phyloP scores from a whole-genome alignment of 768 basidiomycete species.

The Leccinum aurantiacum region DNA sequence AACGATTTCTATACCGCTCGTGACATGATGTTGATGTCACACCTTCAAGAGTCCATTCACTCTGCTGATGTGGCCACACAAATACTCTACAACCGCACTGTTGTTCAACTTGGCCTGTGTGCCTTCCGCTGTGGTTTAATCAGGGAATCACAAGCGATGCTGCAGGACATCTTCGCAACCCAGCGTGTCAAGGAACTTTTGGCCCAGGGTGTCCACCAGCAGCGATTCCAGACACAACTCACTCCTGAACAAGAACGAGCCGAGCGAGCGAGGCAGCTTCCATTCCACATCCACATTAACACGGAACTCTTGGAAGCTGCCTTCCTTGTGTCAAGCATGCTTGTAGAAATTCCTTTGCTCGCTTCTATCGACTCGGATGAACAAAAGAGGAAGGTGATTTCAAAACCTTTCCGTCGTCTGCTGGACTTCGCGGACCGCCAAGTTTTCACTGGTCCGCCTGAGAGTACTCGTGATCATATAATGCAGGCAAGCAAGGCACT shows the following conservation, averaged over 20 bases:
- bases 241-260: slow-evolving; percentile 96
- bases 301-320: slow-evolving; percentile 96
- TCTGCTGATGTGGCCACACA: slow-evolving; percentile 96
- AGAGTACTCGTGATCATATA: slow-evolving; percentile 97
- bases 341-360: slow-evolving; percentile 93
- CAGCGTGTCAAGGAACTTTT: slow-evolving; percentile 96
- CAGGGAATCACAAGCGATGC: slow-evolving; percentile 87
- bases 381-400: slow-evolving; percentile 87
- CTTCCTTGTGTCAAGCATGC: slow-evolving; percentile 97
- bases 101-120: slow-evolving; percentile 95
- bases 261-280: slow-evolving; percentile 92
- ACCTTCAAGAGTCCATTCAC: slow-evolving; percentile 94
- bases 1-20: slow-evolving; percentile 96
- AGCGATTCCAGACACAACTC: slow-evolving; percentile 76
- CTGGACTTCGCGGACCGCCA: slow-evolving; percentile 97
- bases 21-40: slow-evolving; percentile 98
- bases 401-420: slow-evolving; percentile 94
- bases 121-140: slow-evolving; percentile 96
- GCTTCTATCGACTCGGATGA: slow-evolving; percentile 96
- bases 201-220: slow-evolving; percentile 94
- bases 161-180: slow-evolving; percentile 95
- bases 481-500: slow-evolving; percentile 98
- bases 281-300: slow-evolving; percentile 99
- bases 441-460: slow-evolving; percentile 97
- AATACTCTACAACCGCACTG: slow-evolving; percentile 95